These are phyloP conservation scores for Stephanodiscus minutulus DNA, from an alignment of 108 stramenopile genomes.

Conservation along the genomic window DNA sequence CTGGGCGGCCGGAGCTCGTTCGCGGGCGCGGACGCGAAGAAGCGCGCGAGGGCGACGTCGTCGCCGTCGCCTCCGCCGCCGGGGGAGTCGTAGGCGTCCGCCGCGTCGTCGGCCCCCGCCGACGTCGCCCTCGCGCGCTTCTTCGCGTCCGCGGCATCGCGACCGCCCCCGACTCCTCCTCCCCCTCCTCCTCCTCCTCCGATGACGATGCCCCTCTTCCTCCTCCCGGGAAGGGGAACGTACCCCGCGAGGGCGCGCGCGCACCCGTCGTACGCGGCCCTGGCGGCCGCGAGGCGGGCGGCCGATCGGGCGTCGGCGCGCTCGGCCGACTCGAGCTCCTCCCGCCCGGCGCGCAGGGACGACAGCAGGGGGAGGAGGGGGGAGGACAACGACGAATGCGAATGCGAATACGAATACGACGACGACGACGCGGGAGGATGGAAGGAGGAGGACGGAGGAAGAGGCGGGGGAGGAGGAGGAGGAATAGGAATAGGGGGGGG, in stretches of 20 bases:
- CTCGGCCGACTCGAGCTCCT: slow-evolving; percentile 26
- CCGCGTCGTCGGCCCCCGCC: not conserved
- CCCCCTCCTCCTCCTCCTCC: slow-evolving; percentile 7
- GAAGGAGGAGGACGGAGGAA: not conserved
- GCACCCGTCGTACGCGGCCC: slow-evolving; percentile 25
- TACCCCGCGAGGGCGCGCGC: slow-evolving; percentile 27
- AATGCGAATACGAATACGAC: no score
- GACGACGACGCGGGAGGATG: not conserved
- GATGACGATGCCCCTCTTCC: no score
- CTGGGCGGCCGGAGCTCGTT: slow-evolving; percentile 15
- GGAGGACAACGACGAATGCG: no score
- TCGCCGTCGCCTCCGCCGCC: not conserved
- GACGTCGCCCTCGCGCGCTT: not conserved
- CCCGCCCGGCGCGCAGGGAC: slow-evolving; percentile 22
- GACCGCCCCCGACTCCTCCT: not conserved
- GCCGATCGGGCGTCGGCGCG: slow-evolving; percentile 7
- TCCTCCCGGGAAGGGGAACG: not conserved
- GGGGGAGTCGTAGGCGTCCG: not conserved
- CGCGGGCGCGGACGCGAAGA: not conserved
- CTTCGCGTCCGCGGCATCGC: not conserved
- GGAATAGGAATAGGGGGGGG: not conserved
- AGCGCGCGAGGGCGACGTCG: not conserved
- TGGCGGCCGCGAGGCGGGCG: slow-evolving; percentile 18
- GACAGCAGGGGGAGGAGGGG: slow-evolving; percentile 7
- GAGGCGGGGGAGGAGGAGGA: not conserved